Percentiles rank a stretch among this genome's conserved stretches.
Evolutionary conservation across 805 yeast species (phyloP).

Genomic region (Clavispora phyllophila): DNA sequence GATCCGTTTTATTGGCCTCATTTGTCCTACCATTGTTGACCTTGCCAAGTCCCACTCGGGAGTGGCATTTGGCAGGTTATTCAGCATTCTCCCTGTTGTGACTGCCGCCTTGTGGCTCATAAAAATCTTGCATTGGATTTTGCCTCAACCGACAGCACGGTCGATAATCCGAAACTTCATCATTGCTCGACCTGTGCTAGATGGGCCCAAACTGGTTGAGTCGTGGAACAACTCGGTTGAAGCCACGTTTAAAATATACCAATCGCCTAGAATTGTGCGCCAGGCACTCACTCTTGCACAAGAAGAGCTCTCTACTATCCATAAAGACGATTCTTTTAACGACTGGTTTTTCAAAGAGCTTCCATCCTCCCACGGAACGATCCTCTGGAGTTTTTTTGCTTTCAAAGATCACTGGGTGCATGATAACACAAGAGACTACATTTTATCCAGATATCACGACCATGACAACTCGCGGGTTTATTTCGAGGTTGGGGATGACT

Average conservation of each 20-base stretch:
- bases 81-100: conserved; percentile 25
- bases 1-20: conserved; percentile 48
- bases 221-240: conserved; percentile 33
- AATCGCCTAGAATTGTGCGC: conserved; percentile 39
- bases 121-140: conserved; percentile 26
- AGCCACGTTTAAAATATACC: conserved; percentile 40
- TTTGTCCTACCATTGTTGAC: conserved; percentile 68
- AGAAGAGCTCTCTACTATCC: conserved; percentile 54
- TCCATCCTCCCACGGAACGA: conserved; percentile 17
- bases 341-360: conserved; percentile 36
- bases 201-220: conserved; percentile 16
- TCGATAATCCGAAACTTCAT: conserved; percentile 18
- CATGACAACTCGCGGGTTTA: conserved; percentile 22
- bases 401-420: conserved; percentile 64
- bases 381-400: conserved; percentile 56
- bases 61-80: conserved; percentile 19
- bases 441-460: conserved; percentile 34
- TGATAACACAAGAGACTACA: conserved; percentile 42
- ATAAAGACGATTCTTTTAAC: conserved; percentile 47
- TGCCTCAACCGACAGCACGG: conserved; percentile 19
- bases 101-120: conserved; percentile 23
- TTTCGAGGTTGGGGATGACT: conserved; percentile 29
- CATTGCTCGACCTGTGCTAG: conserved; percentile 22
- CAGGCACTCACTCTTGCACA: conserved; percentile 55
- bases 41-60: conserved; percentile 45